Evolutionary conservation across 2,329 filamentous ascomycete species (phyloP), one percentile per base, ranked within the genome.

Genomic region (Penicillium sp.): DNA sequence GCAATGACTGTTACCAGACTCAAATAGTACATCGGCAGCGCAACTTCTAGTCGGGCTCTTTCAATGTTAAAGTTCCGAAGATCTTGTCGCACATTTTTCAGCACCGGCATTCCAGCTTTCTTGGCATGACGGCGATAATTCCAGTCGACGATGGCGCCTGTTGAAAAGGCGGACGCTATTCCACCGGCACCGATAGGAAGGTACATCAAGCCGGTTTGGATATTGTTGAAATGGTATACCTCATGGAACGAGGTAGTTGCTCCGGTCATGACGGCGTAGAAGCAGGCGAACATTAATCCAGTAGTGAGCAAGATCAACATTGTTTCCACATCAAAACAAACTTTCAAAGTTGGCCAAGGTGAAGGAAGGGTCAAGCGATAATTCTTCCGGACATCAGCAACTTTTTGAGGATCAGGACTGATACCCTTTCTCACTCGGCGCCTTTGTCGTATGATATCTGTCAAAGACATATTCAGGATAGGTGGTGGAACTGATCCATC

Each of bases 81-180:
- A 14, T 65, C 61, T 6, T 58, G 43, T 16, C 58, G 55, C 4
- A 50, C 31, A 83, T 70, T 62, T 83, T 79, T 80, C 51, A 85
- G 82, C 58, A 91, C 83, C 2, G 78, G 75, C 56, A 92, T 78
- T 6, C 86, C 86, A 16, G 88, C 77, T 31, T 81, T 80, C 49
- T 77, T 80, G 1, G 90, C 89, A 47, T 87, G 82, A 39, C 88
- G 83, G 7, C 85, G 81, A 71, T 90, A 95, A 72, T 93, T 92
- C 80, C 84, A 87, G 71, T 91, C 88, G 33, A 90, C 80, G 8
- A 85, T 62, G 2, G 80, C 78, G 5, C 90, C 88, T 33, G 70
- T 74, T 16, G 77, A 58, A 25, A 69, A 62, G 6, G 66, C 58
- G n/a, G 67, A 62, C 27, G 63, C 16, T 10, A 64, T 50, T 0